Conservation (phyloP, 1,139 yeast species). For the Blastobotrys capitulatus region DNA sequence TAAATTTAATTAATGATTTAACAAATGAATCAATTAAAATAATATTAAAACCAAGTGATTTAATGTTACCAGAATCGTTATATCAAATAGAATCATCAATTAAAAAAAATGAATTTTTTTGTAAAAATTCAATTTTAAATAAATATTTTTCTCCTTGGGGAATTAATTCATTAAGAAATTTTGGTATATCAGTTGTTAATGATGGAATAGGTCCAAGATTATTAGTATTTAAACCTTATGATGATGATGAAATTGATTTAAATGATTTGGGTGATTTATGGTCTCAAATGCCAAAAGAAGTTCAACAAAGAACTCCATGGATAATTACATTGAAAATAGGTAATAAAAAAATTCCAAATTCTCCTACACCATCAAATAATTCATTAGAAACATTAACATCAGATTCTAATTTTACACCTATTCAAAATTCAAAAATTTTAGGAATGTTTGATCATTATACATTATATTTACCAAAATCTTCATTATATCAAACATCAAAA, state of each 20-base stretch:
- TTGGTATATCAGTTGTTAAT: conserved; percentile 7
- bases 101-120: neutral
- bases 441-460: neutral
- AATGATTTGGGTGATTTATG: conserved; percentile 8
- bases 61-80: neutral
- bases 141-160: neutral
- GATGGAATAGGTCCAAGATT: conserved; percentile 6
- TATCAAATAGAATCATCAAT: neutral
- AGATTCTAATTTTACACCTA: neutral
- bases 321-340: neutral
- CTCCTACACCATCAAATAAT: neutral
- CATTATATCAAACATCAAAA: neutral
- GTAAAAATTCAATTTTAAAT: neutral
- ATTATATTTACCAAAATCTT: neutral
- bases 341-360: neutral
- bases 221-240: conserved; percentile 1
- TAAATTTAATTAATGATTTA: neutral
- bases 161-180: neutral
- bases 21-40: neutral
- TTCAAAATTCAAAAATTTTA: neutral
- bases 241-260: neutral
- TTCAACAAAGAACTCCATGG: conserved; percentile 2
- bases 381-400: neutral
- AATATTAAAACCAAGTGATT: neutral
- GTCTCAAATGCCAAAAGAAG: conserved; percentile 10